phyloP scores from a whole-genome alignment of 345 rosid genomes.

The Acer yangbiense region DNA sequence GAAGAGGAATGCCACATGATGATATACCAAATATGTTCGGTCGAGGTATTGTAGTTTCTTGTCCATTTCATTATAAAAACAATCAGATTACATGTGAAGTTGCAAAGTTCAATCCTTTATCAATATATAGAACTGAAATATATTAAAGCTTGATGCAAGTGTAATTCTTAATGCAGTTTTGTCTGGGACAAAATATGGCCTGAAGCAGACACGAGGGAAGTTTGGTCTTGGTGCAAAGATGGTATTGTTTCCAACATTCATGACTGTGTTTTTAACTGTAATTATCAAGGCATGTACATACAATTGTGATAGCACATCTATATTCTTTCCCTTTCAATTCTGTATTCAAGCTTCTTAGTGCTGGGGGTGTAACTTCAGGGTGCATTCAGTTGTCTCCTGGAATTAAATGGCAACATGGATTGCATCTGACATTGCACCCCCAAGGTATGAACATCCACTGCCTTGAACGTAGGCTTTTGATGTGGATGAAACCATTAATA shows the following conservation, averaged over 20 bases:
- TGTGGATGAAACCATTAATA: neutral
- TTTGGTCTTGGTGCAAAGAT: conserved; percentile 99
- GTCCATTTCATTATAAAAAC: neutral
- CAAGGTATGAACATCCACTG: neutral
- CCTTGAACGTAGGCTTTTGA: conserved; percentile 2
- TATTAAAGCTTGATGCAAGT: conserved; percentile 15
- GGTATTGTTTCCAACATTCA: conserved; percentile 46
- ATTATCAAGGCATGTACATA: neutral
- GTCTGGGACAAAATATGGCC: conserved; percentile 96
- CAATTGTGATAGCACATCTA: neutral
- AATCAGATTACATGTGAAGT: neutral
- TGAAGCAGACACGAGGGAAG: conserved; percentile 97
- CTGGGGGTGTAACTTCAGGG: neutral
- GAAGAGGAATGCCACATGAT: conserved; percentile 95
- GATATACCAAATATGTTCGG: conserved; percentile 99
- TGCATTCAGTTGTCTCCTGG: neutral
- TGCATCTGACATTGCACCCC: neutral
- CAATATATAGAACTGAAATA: neutral
- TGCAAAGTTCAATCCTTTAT: neutral
- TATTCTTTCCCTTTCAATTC: conserved; percentile 2
- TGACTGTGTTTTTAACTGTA: conserved; percentile 9
- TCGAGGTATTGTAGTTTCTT: conserved; percentile 54
- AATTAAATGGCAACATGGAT: conserved; percentile 4
- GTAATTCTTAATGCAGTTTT: conserved; percentile 56
- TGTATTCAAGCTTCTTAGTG: neutral